Evolutionary conservation across 2,329 filamentous ascomycete genomes (phyloP).

Genomic region (Neopestalotiopsis sp.): DNA sequence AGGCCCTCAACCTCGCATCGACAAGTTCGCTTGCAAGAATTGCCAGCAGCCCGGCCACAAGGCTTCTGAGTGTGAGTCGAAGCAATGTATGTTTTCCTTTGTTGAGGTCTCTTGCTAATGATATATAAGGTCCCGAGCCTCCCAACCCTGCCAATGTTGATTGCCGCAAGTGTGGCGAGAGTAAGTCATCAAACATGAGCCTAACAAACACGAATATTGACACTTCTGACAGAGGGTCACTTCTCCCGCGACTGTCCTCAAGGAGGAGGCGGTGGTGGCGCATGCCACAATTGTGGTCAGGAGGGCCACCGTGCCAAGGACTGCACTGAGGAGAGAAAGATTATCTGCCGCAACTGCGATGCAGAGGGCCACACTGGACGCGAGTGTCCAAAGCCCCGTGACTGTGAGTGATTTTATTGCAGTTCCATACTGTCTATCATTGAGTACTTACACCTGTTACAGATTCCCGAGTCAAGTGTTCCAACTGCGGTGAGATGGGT

Average conservation of each 20-base stretch:
- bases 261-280: slow-evolving; percentile 57
- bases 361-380: slow-evolving; percentile 64
- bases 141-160: slow-evolving; percentile 67
- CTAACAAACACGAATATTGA: background rate
- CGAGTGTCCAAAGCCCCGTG: slow-evolving; percentile 62
- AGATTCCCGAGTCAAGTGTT: slow-evolving; percentile 62
- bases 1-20: slow-evolving; percentile 65
- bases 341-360: slow-evolving; percentile 65
- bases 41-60: slow-evolving; percentile 63
- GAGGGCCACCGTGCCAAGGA: slow-evolving; percentile 63
- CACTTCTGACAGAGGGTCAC: slow-evolving; percentile 56
- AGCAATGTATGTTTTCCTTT: slow-evolving; percentile 17
- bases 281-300: slow-evolving; percentile 67
- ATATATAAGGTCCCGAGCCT: slow-evolving; percentile 51
- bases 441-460: slow-evolving; percentile 23
- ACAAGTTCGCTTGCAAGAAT: slow-evolving; percentile 72
- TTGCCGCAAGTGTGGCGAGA: slow-evolving; percentile 68
- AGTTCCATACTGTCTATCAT: background rate
- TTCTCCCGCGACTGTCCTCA: slow-evolving; percentile 68
- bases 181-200: slow-evolving; percentile 43
- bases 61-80: slow-evolving; percentile 51
- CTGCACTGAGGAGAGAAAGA: slow-evolving; percentile 52
- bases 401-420: slow-evolving; percentile 45
- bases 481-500: slow-evolving; percentile 57
- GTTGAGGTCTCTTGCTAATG: slow-evolving; percentile 22